Conservation (phyloP, 371 early-diverging fungal species). For the Batrachochytrium dendrobatidis region DNA sequence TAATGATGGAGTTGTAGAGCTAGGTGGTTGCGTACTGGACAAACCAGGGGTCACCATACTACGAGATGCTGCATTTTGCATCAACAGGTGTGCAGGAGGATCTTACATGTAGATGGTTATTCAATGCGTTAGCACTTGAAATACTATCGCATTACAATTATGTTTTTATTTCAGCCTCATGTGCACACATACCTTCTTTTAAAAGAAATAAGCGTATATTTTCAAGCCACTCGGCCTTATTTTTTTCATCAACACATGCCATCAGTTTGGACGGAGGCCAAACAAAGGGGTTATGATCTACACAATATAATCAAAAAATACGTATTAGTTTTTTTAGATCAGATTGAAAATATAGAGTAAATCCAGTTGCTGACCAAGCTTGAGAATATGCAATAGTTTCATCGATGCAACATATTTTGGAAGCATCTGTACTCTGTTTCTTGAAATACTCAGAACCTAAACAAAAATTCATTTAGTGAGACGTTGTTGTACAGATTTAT, state of each 20-base stretch:
- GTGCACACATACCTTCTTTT: slow-evolving; percentile 9
- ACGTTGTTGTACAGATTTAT: neutral
- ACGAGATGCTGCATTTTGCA: neutral
- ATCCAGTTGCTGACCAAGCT: slow-evolving; percentile 16
- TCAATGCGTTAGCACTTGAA: neutral
- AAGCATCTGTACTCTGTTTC: slow-evolving; percentile 24
- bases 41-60: too few relatives aligned
- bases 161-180: neutral
- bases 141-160: neutral
- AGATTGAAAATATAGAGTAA: neutral
- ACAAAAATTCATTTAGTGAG: neutral
- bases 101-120: neutral
- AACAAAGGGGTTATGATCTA: slow-evolving; percentile 28
- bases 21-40: neutral
- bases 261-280: slow-evolving; percentile 30
- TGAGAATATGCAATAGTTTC: slow-evolving; percentile 28
- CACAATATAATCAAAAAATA: neutral
- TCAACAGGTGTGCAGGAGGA: neutral
- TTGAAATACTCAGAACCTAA: slow-evolving; percentile 30
- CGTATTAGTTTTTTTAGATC: neutral
- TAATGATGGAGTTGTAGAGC: neutral
- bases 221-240: slow-evolving; percentile 18
- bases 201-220: slow-evolving; percentile 18
- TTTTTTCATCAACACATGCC: slow-evolving; percentile 12
- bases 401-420: slow-evolving; percentile 30